Evolutionary conservation across 2,329 filamentous ascomycete species (phyloP), one percentile per base, ranked within the genome.

Genomic region (Aureobasidium sp.): DNA sequence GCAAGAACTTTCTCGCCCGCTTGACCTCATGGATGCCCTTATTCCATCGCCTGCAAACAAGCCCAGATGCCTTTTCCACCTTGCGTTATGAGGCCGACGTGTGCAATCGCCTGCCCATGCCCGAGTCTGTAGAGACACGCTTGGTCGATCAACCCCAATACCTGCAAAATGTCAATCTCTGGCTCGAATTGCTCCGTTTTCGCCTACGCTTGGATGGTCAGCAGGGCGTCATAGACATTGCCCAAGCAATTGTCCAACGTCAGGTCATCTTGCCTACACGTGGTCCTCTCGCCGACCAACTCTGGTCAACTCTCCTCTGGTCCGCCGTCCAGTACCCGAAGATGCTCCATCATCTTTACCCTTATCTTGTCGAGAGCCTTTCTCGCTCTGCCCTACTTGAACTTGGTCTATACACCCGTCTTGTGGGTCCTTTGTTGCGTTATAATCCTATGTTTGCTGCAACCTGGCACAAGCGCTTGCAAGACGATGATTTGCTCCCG

Each of bases 231-330:
- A 51, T 67, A n/a, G 70, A 73, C 7, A 72, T 80, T 5, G 83
- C 79, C 77, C 64, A 72, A 36, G 74, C 70, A 48, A 74, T 77
- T 70, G 70, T 66, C 12, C 56, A 66, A 13, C 69, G 73, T 27
- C 67, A 69, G 2, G 67, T 80, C 27, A 67, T 71, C 26, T 64
- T 82, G 12, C 79, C 79, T 15, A 72, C 68, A 2, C 64, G 67
- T 13, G 75, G 76, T 20, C 58, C 64, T n/a, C 66, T 75, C 5
- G 76, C 78, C 20, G 69, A 75, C 9, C 69, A 69, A 13, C 64
- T 83, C 7, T 83, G 81, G 81, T 68, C 69, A 0, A 75, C 72
- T 0, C 77, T 82, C 52, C 65, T 82, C 50, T 71, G 73, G 56
- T 66, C 74, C 34, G 71, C 73, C n/a, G 66, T 74, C 55, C 53